phyloP scores from a whole-genome alignment of 2,329 filamentous ascomycete genomes.

The Sordariomycetes sp. region DNA sequence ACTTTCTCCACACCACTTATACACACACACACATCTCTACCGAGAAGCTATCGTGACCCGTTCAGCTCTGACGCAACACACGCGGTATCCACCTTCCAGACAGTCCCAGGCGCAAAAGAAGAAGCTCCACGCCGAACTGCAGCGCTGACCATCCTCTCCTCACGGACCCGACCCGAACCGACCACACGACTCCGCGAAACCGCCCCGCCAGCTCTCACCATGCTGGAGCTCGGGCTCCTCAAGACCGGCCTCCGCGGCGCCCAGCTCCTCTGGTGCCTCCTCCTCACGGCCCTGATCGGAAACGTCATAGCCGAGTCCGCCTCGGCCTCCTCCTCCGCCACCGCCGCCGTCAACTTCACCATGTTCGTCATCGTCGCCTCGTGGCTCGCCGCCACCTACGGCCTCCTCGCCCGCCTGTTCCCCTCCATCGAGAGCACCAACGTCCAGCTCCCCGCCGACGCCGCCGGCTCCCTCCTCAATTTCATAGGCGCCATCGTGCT shows the following conservation, averaged over 20 bases:
- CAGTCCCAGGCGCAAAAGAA: not conserved
- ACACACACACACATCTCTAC: not conserved
- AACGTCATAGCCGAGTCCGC: conserved; percentile 44
- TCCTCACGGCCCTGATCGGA: conserved; percentile 45
- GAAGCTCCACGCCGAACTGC: not conserved
- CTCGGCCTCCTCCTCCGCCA: conserved; percentile 27
- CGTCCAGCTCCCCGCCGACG: conserved; percentile 45
- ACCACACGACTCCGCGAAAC: not conserved
- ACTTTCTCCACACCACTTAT: not conserved
- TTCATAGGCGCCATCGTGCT: conserved; percentile 62
- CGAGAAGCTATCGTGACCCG: not conserved
- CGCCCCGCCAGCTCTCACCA: conserved; percentile 2
- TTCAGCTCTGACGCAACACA: not conserved
- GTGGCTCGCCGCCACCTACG: conserved; percentile 55
- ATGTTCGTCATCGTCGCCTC: conserved; percentile 60
- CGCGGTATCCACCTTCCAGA: not conserved
- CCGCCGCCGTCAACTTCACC: conserved; percentile 47
- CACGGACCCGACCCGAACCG: not conserved
- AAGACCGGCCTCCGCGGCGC: conserved; percentile 32
- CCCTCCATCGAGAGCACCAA: conserved; percentile 40
- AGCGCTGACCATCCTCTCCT: not conserved
- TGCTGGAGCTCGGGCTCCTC: conserved; percentile 26
- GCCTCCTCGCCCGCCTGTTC: conserved; percentile 44
- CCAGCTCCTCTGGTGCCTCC: conserved; percentile 40
- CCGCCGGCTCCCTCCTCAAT: conserved; percentile 52